Base-by-base conservation (phyloP, 208 protist genomes). In the Leishmania arabica region DNA sequence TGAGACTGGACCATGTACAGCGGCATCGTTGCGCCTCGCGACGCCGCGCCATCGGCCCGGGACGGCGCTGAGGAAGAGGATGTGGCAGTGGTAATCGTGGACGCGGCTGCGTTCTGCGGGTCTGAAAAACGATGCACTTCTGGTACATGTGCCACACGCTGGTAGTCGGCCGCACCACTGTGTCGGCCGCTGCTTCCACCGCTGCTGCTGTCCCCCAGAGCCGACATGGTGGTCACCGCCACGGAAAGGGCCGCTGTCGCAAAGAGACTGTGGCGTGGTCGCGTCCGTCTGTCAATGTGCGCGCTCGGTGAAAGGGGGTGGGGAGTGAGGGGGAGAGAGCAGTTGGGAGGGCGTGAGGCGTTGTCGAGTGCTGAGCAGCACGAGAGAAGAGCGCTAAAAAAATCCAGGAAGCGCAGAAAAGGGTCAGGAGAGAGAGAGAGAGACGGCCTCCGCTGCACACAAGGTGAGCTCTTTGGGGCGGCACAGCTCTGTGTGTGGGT, bases 1-100 rank as follows among this genome's bases (percentile, higher is more conserved):
- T 56, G 71, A 34, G 45, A 24, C 17, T 53, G 49, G 2, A 60
- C 45, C 27, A 40, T 77, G 56, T 66, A 34, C 34, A 34, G 34
- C 19, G 49, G 74, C 74, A 51, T 77, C 54, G 56, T 34, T 24
- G 56, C 34, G 34, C n/a, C 11, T 17, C 31, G 34, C 19, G 76
- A 69, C 15, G 24, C 24, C 13, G 45, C 37, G 15, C 6, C 58
- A 1, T 34, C 73, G 27, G 1, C 73, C 17, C 53, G 21, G 47
- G 5, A 31, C 13, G 21, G 69, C 27, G 40, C 45, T 49, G 80
- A 84, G 11, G 75, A 71, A 54, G 77, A 66, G 31, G 79, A 74
- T 0, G 65, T 49, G 0, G n/a, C 49, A 56, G 68, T 60, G 45
- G 65, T 45, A 2, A 51, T 70, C 17, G 13, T 17, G 66, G 72